Evolutionary conservation across 768 basidiomycete genomes (phyloP).

Genomic region (Auricularia cornea): DNA sequence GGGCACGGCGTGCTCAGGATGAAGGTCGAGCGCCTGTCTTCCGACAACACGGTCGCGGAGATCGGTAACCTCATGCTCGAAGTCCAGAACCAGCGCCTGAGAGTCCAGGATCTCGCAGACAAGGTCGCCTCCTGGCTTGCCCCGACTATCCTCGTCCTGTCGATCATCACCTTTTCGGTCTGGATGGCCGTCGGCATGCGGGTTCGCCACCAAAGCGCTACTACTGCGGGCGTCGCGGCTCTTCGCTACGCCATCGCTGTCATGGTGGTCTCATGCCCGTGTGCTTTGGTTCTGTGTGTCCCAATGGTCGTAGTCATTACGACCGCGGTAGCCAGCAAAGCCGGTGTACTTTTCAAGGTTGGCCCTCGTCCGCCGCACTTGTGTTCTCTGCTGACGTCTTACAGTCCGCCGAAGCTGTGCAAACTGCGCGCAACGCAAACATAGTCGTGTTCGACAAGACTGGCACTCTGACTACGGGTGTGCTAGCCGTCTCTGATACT

Average conservation of each 20-base stretch:
- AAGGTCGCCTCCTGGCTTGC: background rate
- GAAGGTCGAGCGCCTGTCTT: conserved; percentile 26
- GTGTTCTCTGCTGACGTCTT: background rate
- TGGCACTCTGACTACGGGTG: conserved; percentile 4
- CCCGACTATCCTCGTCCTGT: background rate
- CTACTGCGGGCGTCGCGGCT: conserved; percentile 25
- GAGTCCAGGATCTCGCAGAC: conserved; percentile 25
- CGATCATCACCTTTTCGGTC: conserved; percentile 21
- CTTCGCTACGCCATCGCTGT: conserved; percentile 16
- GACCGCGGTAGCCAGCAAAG: background rate
- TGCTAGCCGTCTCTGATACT: background rate
- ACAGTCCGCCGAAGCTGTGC: background rate
- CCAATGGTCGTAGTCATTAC: background rate
- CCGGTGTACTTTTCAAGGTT: background rate
- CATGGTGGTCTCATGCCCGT: background rate
- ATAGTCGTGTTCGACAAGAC: conserved; percentile 7
- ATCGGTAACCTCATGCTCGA: conserved; percentile 28
- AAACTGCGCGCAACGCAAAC: background rate
- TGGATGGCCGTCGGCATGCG: conserved; percentile 29
- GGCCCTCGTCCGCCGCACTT: background rate
- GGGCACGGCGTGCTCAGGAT: conserved; percentile 26
- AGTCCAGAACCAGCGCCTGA: conserved; percentile 30
- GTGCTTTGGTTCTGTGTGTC: background rate
- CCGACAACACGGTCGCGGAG: conserved; percentile 34
- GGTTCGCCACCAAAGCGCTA: conserved; percentile 18